These are phyloP conservation scores for Neurospora sp. DNA, from an alignment of 495 filamentous ascomycete genomes.

Conservation along the genomic window DNA sequence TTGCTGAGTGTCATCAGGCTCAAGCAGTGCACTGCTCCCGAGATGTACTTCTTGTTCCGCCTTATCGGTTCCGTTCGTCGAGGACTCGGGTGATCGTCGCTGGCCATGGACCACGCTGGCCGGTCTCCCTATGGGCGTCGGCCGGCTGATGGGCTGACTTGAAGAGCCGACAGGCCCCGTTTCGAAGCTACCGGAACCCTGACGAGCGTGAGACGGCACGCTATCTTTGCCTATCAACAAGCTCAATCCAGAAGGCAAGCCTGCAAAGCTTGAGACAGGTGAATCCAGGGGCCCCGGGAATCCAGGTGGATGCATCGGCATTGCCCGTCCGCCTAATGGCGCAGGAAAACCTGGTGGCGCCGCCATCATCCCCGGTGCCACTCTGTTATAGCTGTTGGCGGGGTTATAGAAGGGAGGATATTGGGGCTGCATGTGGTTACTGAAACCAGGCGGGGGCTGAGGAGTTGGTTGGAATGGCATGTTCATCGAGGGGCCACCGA, in stretches of 20 bases:
- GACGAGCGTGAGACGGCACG: slow-evolving; percentile 33
- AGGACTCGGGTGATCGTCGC: slow-evolving; percentile 20
- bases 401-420: slow-evolving; percentile 10
- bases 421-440: slow-evolving; percentile 19
- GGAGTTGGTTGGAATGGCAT: slow-evolving; percentile 26
- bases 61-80: slow-evolving; percentile 40
- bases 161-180: slow-evolving; percentile 19
- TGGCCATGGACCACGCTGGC: slow-evolving; percentile 54
- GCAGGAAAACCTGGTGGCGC: slow-evolving; percentile 48
- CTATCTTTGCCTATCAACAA: slow-evolving; percentile 24
- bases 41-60: slow-evolving; percentile 64
- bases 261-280: slow-evolving; percentile 25
- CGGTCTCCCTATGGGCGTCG: slow-evolving; percentile 81
- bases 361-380: slow-evolving; percentile 39
- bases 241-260: slow-evolving; percentile 21
- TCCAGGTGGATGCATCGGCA: slow-evolving; percentile 51
- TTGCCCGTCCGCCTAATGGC: slow-evolving; percentile 53
- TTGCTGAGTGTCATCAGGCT: slow-evolving; percentile 37
- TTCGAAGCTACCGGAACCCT: slow-evolving; percentile 37
- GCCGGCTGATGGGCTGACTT: slow-evolving; percentile 62
- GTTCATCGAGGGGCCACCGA: slow-evolving; percentile 25
- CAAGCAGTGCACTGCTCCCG: slow-evolving; percentile 89
- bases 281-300: slow-evolving; percentile 41
- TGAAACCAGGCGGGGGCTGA: slow-evolving; percentile 30
- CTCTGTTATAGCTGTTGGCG: slow-evolving; percentile 30